These are phyloP conservation scores for Metschnikowia henanensis DNA, from an alignment of 805 yeast species.

Conservation along the genomic window DNA sequence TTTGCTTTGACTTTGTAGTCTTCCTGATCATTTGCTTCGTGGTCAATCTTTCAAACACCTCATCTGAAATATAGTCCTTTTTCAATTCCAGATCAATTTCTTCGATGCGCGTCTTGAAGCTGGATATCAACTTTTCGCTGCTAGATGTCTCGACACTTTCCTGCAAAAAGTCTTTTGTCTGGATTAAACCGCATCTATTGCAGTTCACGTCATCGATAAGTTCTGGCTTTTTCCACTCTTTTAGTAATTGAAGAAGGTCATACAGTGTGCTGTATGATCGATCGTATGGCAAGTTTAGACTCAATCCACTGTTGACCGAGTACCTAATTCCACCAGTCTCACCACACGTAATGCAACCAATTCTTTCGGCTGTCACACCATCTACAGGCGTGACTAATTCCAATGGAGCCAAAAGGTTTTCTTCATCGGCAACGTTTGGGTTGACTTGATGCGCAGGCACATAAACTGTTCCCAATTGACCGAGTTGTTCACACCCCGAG, in stretches of 20 bases:
- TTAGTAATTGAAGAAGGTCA: constrained; percentile 51
- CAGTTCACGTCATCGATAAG: constrained; percentile 93
- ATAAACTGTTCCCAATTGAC: constrained; percentile 61
- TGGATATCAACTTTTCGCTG: constrained; percentile 29
- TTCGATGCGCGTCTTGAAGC: constrained; percentile 29
- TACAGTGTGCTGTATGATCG: constrained; percentile 36
- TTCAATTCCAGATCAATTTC: constrained; percentile 48
- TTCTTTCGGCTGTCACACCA: constrained; percentile 84
- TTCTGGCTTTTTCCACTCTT: constrained; percentile 76
- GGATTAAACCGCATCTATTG: constrained; percentile 81
- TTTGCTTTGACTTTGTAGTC: constrained; percentile 82
- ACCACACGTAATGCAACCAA: constrained; percentile 89
- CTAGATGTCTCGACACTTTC: constrained; percentile 44
- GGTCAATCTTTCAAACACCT: constrained; percentile 69
- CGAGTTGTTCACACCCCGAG: constrained; percentile 47
- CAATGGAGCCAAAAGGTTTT: constrained; percentile 48
- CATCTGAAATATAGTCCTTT: constrained; percentile 76
- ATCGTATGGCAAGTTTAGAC: constrained; percentile 62
- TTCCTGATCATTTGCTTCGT: constrained; percentile 73
- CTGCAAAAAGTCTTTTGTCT: constrained; percentile 52
- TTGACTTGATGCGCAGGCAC: constrained; percentile 79
- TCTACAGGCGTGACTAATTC: constrained; percentile 85
- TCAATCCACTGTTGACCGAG: constrained; percentile 72
- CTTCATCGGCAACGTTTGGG: constrained; percentile 54
- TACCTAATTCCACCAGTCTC: constrained; percentile 91